phyloP scores from a whole-genome alignment of 108 stramenopile species.

The Cyclostephanos tholiformis region DNA sequence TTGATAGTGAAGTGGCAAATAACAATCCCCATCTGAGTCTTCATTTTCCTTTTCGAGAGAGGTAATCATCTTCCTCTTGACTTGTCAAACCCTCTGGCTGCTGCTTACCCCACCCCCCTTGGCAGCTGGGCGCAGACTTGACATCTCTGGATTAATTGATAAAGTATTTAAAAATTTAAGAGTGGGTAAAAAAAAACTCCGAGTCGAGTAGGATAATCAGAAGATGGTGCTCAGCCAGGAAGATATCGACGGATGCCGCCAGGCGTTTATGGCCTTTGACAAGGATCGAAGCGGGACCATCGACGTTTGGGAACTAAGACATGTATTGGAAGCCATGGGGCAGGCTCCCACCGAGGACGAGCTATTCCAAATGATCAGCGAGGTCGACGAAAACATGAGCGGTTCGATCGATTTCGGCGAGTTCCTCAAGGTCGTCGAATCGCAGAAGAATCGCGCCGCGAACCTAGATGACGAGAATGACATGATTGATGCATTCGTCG shows the following conservation, averaged over 20 bases:
- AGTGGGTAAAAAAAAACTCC: no score
- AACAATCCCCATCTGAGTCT: no score
- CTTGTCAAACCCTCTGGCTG: no score
- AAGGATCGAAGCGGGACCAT: slow-evolving; percentile 86
- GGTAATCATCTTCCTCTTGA: no score
- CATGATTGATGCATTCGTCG: slow-evolving; percentile 93
- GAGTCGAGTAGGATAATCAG: slow-evolving; percentile 4
- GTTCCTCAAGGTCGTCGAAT: slow-evolving; percentile 91
- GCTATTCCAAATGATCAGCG: slow-evolving; percentile 80
- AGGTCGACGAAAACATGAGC: slow-evolving; percentile 91
- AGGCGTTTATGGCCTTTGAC: slow-evolving; percentile 89
- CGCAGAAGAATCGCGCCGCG: slow-evolving; percentile 85
- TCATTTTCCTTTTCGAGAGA: no score
- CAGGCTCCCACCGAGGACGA: no score
- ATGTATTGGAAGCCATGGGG: slow-evolving; percentile 89
- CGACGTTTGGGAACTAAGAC: slow-evolving; percentile 89
- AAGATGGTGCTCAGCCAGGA: slow-evolving; percentile 56
- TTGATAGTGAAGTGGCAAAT: no score
- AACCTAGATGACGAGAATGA: slow-evolving; percentile 86
- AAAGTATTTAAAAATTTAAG: no score
- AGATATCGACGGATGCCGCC: slow-evolving; percentile 68
- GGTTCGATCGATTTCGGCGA: slow-evolving; percentile 92
- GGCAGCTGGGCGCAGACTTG: no score
- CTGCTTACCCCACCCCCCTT: no score
- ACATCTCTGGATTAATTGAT: no score